Percentiles rank a stretch among this genome's conserved stretches.
Conservation (phyloP, 1,284 basidiomycete species). For the Cryptococcus sp. region DNA sequence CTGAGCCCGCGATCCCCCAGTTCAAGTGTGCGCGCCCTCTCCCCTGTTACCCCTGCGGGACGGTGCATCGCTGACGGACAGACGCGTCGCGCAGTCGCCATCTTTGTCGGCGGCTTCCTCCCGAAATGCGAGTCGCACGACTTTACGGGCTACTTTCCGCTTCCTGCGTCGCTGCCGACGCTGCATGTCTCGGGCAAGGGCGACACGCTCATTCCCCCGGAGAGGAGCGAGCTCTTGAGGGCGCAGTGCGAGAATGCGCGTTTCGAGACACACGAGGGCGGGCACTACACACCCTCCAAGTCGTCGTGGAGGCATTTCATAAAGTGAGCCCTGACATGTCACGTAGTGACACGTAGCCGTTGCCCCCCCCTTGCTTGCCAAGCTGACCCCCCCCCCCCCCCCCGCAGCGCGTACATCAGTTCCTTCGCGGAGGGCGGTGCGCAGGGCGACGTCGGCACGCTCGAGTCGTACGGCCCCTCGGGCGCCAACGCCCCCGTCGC, state of each 20-base stretch:
- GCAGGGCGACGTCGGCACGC: conserved; percentile 41
- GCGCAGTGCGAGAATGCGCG: conserved; percentile 55
- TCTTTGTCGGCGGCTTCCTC: conserved; percentile 56
- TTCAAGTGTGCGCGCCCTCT: conserved; percentile 55
- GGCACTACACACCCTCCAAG: conserved; percentile 48
- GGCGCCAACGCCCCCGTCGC: conserved; percentile 21
- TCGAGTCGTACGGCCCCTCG: conserved; percentile 36
- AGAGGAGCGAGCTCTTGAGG: conserved; percentile 62
- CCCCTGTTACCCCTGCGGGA: neutral
- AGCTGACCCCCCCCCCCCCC: neutral
- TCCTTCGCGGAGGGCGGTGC: conserved; percentile 41
- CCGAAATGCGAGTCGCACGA: conserved; percentile 41
- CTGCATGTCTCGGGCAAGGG: conserved; percentile 75
- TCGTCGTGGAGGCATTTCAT: conserved; percentile 50
- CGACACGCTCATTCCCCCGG: conserved; percentile 74
- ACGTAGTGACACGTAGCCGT: no score
- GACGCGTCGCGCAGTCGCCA: conserved; percentile 54
- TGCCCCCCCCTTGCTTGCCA: neutral
- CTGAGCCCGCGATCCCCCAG: conserved; percentile 60
- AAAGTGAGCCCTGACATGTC: conserved; percentile 26
- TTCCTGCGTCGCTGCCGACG: conserved; percentile 60
- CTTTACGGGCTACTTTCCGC: conserved; percentile 54
- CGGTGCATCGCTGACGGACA: neutral
- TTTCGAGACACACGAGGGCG: conserved; percentile 50
- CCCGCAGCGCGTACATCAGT: conserved; percentile 46